Base-by-base conservation (phyloP, 1,284 basidiomycete genomes). In the Tylopilus sp. region DNA sequence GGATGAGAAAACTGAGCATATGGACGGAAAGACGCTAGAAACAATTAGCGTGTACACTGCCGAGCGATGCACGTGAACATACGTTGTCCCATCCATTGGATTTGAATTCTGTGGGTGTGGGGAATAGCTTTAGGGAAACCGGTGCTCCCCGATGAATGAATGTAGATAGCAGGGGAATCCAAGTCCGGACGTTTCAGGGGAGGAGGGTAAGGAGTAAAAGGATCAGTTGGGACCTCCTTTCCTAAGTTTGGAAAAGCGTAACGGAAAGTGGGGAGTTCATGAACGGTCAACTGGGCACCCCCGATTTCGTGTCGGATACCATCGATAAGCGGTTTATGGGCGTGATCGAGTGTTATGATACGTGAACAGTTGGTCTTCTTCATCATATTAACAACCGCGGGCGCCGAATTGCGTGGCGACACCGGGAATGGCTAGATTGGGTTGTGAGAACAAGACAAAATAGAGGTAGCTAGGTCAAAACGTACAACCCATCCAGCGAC, bases 81-180 rank as follows among this genome's bases (percentile, higher is more conserved):
- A 57, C 46, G 11, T 6, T 43, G 54, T 7, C 24, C 33, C 35
- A 56, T 43, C 54, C 53, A 55, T 26, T 48, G 29, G 6, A 54
- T 48, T 22, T 54, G 53, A 13, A 14, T 42, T 9, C 37, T 26
- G n/a, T 54, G 53, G 25, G 20, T 42, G 7, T 41, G 32, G 2
- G 37, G 2, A 7, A 54, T 47, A 8, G 43, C n/a, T 42, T 54
- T 54, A 22, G 53, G 51, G 13, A 54, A 36, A 7, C 53, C 53
- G 7, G 53, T 54, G 28, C 53, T 54, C 22, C 53, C 52, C 6
- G 52, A 54, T 15, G 52, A 54, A 8, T 54, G 52, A 42, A 54
- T 31, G n/a, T 54, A 54, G n/a, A 54, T 46, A 3, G 52, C 52
- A 8, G 51, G 51, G 10, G 43, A 41, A 26, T 54, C 36, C 26